A percentile compares a stretch with the other conserved stretches of the same genome.
These are phyloP conservation scores for Tetrapisispora taiwanensis DNA, from an alignment of 805 yeast species.

Conservation along the genomic window DNA sequence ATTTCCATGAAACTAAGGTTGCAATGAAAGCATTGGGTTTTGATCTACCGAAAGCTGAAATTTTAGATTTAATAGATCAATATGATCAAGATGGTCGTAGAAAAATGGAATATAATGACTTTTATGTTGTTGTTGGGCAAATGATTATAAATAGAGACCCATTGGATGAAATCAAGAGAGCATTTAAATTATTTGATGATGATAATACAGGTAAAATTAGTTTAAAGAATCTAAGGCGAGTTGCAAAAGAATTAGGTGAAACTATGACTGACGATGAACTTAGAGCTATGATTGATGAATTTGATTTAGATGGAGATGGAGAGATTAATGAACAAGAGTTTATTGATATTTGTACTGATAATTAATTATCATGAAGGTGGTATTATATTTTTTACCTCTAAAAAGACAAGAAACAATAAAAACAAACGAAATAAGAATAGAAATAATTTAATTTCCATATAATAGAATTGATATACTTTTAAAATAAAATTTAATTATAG, in stretches of 20 bases:
- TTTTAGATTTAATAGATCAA: constrained; percentile 65
- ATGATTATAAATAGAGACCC: constrained; percentile 86
- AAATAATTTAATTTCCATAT: no score
- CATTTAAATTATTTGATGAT: constrained; percentile 81
- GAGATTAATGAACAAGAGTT: constrained; percentile 88
- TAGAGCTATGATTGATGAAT: constrained; percentile 94
- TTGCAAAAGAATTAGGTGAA: constrained; percentile 89
- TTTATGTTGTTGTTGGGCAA: constrained; percentile 62
- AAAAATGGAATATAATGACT: constrained; percentile 70
- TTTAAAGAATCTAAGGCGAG: constrained; percentile 71
- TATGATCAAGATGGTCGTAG: constrained; percentile 70
- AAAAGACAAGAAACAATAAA: no score
- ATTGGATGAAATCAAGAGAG: constrained; percentile 79
- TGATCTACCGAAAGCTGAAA: constrained; percentile 66
- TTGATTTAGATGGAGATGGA: constrained; percentile 93
- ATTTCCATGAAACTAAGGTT: constrained; percentile 87
- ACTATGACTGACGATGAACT: constrained; percentile 85
- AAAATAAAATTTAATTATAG: no score
- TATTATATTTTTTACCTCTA: no score
- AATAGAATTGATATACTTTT: no score
- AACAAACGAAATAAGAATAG: no score
- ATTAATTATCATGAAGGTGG: no score
- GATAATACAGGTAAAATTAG: constrained; percentile 81
- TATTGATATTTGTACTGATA: constrained; percentile 74
- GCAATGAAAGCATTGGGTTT: constrained; percentile 93